Conservation (phyloP, 176 grass and related monocot species). For the Oryza nivara region DNA sequence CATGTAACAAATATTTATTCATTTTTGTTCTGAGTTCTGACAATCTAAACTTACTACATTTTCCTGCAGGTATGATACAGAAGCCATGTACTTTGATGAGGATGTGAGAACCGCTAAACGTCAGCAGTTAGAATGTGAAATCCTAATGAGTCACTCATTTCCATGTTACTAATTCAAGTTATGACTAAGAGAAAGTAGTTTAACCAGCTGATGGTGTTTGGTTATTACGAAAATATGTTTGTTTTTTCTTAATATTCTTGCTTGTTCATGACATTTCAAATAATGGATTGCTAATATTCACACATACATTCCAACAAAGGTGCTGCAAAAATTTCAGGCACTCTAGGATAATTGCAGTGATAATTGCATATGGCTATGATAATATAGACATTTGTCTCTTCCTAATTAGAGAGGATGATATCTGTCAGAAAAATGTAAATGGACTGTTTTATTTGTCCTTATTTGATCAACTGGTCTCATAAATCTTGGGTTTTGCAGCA, state of each 20-base stretch:
- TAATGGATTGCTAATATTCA: not conserved
- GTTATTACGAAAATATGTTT: no score
- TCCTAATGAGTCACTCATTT: constrained; percentile 58
- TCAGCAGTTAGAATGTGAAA: constrained; percentile 68
- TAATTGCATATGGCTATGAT: no score
- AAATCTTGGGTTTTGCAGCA: constrained; percentile 49
- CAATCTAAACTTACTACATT: constrained; percentile 12
- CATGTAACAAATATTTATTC: constrained; percentile 8
- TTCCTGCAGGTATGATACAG: constrained; percentile 71
- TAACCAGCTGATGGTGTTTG: not conserved
- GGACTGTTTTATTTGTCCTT: not conserved
- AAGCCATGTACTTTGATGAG: constrained; percentile 93
- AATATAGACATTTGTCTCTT: no score
- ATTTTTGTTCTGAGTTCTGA: constrained; percentile 5
- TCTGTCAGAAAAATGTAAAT: constrained; percentile 3
- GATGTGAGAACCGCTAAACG: constrained; percentile 76
- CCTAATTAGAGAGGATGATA: no score
- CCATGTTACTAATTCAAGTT: not conserved
- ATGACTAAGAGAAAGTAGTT: constrained; percentile 9
- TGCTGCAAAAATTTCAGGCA: not conserved
- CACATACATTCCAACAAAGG: constrained; percentile 1
- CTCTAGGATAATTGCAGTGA: no score
- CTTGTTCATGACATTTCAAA: no score
- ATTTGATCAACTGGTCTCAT: constrained; percentile 27
- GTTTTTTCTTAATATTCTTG: no score